A percentile compares a stretch with the other conserved stretches of the same genome.
These are phyloP conservation scores for Erucastrum elatum DNA, from an alignment of 345 rosid genomes.

Conservation along the genomic window DNA sequence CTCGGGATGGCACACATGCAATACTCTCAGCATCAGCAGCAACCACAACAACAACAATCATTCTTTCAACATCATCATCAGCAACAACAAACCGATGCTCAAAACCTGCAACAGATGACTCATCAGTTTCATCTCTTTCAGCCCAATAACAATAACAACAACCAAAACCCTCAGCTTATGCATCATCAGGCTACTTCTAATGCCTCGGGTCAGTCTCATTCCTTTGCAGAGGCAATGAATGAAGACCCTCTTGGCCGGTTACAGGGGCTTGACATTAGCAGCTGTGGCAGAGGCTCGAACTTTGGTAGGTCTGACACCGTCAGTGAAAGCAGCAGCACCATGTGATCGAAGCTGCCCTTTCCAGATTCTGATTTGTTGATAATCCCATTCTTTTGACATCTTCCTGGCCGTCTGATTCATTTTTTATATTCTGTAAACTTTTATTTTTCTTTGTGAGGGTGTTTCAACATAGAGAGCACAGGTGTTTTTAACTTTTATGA, in stretches of 20 bases:
- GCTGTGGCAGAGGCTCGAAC: conserved; percentile 58
- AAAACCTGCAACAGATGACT: conserved; percentile 55
- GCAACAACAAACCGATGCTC: conserved; percentile 47
- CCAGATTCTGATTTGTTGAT: conserved; percentile 27
- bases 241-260: conserved; percentile 69
- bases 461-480: conserved; percentile 35
- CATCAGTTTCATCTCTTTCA: conserved; percentile 58
- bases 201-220: conserved; percentile 41
- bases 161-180: conserved; percentile 28
- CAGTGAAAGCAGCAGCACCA: conserved; percentile 75
- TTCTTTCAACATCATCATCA: conserved; percentile 55
- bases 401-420: conserved; percentile 19
- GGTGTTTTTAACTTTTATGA: conserved; percentile 28
- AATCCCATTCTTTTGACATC: conserved; percentile 29
- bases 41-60: conserved; percentile 38
- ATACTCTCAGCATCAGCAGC: conserved; percentile 40
- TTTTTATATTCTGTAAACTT: conserved; percentile 20
- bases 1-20: conserved; percentile 59
- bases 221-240: conserved; percentile 61
- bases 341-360: conserved; percentile 35
- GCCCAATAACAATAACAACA: conserved; percentile 38
- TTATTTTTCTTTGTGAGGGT: background rate
- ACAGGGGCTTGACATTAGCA: conserved; percentile 82
- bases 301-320: conserved; percentile 70
- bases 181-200: conserved; percentile 17